Base-by-base conservation (phyloP, 768 basidiomycete genomes). In the Tricholoma terreum region DNA sequence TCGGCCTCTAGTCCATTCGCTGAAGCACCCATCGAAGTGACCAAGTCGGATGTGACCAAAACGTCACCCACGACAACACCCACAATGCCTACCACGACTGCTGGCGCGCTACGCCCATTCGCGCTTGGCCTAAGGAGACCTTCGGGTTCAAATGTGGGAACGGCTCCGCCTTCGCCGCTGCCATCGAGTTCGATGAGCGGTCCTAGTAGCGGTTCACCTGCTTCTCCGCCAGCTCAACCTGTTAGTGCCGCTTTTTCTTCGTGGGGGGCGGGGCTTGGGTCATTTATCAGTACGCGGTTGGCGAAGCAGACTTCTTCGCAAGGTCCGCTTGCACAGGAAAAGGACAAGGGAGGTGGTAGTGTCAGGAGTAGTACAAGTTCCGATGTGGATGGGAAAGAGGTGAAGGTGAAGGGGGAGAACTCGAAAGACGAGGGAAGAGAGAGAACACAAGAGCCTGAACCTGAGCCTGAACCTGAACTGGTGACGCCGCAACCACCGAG, bases 11-110 rank as follows among this genome's bases (percentile, higher is more conserved):
- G 73, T 57, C 73, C 77, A 30, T n/a, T 31, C 15, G 3, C 46
- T 48, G 46, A 48, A 10, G 24, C 7, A 48, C 72, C 73, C 24
- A 69, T 75, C 17, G 77, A 77, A 58, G 75, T 77, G 15, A 69
- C 73, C 17, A 74, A 69, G 50, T 67, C 73, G 4, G 74, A 77
- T 55, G 2, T n/a, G n/a, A 15, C 7, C 3, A 49, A 31, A 17
- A 49, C 21, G 3, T 31, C 46, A 3, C 30, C 46, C 0, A 14
- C 10, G 12, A 6, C 38, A 4, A 22, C 58, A 36, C 15, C 56
- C 15, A 19, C 52, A 5, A 52, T 55, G 21, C 57, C 63, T 8
- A 62, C 56, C 3, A 33, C 54, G n/a, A 50, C 52, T 15, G 7
- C 45, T 17, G 51, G 52, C 9, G 52, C 53, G 30, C 34, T 65